These are phyloP conservation scores for Fusarium neocosmosporiellum DNA, from an alignment of 2,329 filamentous ascomycete species.

Conservation along the genomic window DNA sequence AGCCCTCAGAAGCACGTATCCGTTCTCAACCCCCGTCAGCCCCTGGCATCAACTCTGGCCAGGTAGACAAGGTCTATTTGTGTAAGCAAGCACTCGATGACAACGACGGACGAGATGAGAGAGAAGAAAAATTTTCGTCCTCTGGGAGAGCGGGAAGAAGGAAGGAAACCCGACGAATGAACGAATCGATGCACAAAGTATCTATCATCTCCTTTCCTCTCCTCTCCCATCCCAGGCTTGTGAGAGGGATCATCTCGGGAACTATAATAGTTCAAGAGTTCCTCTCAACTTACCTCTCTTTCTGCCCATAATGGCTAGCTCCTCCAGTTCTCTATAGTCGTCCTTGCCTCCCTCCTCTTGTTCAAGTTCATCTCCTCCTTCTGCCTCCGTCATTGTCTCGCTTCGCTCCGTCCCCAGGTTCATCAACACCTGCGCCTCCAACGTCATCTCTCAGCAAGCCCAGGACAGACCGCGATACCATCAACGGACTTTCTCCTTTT, in stretches of 20 bases:
- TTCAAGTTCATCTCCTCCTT: background rate
- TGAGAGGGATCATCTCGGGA: background rate
- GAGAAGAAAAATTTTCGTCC: background rate
- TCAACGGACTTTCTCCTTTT: constrained; percentile 13
- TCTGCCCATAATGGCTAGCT: too few species aligned
- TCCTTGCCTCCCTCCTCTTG: background rate
- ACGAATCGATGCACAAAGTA: background rate
- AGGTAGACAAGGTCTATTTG: background rate
- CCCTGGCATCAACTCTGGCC: background rate
- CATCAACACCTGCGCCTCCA: constrained; percentile 20
- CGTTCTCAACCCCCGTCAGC: background rate
- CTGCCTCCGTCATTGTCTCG: background rate
- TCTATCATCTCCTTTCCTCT: background rate
- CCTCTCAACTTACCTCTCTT: constrained; percentile 17
- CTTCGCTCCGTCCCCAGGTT: constrained; percentile 6
- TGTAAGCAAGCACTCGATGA: background rate
- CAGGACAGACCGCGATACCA: constrained; percentile 11
- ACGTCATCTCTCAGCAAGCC: constrained; percentile 16
- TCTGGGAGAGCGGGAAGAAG: background rate
- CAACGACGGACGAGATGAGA: background rate
- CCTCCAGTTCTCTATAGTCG: background rate
- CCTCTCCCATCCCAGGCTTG: background rate
- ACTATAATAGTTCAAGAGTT: background rate
- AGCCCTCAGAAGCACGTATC: background rate
- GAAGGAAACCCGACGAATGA: background rate